These are phyloP conservation scores for Mycena floridula DNA, from an alignment of 768 basidiomycete genomes.

Conservation along the genomic window DNA sequence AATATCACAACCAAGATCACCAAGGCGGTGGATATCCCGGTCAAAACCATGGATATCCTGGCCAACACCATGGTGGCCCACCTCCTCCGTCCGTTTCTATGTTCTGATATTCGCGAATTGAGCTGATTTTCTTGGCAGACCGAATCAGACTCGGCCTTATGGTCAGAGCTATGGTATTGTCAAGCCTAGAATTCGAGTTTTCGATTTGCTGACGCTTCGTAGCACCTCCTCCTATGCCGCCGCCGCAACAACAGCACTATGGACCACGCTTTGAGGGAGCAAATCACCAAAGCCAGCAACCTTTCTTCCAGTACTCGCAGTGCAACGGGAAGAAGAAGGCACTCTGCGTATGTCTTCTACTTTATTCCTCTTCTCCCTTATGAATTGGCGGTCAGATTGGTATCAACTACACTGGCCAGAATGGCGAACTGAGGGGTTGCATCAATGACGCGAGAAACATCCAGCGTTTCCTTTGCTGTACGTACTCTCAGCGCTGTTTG, in stretches of 20 bases:
- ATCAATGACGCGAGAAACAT: slow-evolving; percentile 90
- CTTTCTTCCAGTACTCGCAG: slow-evolving; percentile 83
- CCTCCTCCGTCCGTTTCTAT: slow-evolving; percentile 7
- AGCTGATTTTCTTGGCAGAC: slow-evolving; percentile 1
- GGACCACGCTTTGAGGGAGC: slow-evolving; percentile 49
- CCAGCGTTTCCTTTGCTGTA: slow-evolving; percentile 66
- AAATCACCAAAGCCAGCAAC: slow-evolving; percentile 42
- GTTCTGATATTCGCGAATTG: slow-evolving; percentile 3
- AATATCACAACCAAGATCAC: slow-evolving; percentile 30
- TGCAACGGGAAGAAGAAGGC: slow-evolving; percentile 88
- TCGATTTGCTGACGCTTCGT: background rate
- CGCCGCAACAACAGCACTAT: slow-evolving; percentile 52
- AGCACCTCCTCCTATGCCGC: slow-evolving; percentile 48
- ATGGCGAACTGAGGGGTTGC: slow-evolving; percentile 71
- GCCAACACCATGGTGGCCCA: slow-evolving; percentile 7
- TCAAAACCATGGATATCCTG: slow-evolving; percentile 16
- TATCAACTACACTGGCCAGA: slow-evolving; percentile 76
- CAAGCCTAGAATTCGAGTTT: slow-evolving; percentile 15
- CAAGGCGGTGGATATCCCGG: slow-evolving; percentile 21
- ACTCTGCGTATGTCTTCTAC: slow-evolving; percentile 54
- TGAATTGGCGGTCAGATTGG: slow-evolving; percentile 53
- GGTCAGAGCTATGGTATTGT: slow-evolving; percentile 2
- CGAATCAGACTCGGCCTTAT: slow-evolving; percentile 21
- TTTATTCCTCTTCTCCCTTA: background rate
- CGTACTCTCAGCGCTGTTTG: slow-evolving; percentile 15